Percentiles rank a stretch among this genome's conserved stretches.
phyloP scores from a whole-genome alignment of 2,329 filamentous ascomycete genomes.

The Helotiales sp. region DNA sequence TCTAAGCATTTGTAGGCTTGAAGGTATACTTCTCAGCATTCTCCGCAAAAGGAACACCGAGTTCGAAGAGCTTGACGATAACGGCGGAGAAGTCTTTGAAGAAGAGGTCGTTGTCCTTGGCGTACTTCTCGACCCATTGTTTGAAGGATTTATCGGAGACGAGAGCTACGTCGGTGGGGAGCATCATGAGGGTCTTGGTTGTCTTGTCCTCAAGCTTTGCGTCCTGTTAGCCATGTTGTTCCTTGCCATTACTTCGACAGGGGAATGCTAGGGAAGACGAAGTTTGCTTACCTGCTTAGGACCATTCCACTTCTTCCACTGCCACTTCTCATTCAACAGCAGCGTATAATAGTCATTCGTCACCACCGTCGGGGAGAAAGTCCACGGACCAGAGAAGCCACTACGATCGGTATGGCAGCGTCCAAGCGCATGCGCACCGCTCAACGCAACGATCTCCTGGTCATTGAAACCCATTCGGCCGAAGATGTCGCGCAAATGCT shows the following conservation, averaged over 20 bases:
- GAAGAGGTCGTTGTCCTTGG: slow-evolving; percentile 87
- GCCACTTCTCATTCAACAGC: slow-evolving; percentile 90
- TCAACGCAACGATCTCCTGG: slow-evolving; percentile 91
- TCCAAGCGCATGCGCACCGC: slow-evolving; percentile 84
- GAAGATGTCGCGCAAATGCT: slow-evolving; percentile 91
- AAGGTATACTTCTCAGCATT: slow-evolving; percentile 65
- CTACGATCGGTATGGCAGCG: slow-evolving; percentile 88
- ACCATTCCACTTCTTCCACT: slow-evolving; percentile 88
- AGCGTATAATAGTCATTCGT: slow-evolving; percentile 96
- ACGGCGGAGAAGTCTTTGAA: slow-evolving; percentile 90
- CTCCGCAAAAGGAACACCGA: slow-evolving; percentile 86
- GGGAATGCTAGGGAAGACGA: not conserved
- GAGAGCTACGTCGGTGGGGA: slow-evolving; percentile 88
- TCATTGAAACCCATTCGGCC: slow-evolving; percentile 98
- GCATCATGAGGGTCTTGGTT: slow-evolving; percentile 93
- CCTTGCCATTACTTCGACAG: not conserved
- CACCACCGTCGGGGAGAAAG: slow-evolving; percentile 86
- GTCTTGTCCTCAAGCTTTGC: slow-evolving; percentile 80
- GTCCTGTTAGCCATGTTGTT: slow-evolving; percentile 18
- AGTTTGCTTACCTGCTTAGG: slow-evolving; percentile 65
- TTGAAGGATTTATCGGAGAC: slow-evolving; percentile 88
- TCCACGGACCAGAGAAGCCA: slow-evolving; percentile 89
- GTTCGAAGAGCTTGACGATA: slow-evolving; percentile 84
- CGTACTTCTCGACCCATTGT: slow-evolving; percentile 82
- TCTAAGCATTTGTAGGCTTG: slow-evolving; percentile 57